Evolutionary conservation across 331 rosid species (phyloP).

Genomic region (Arachis monticola): DNA sequence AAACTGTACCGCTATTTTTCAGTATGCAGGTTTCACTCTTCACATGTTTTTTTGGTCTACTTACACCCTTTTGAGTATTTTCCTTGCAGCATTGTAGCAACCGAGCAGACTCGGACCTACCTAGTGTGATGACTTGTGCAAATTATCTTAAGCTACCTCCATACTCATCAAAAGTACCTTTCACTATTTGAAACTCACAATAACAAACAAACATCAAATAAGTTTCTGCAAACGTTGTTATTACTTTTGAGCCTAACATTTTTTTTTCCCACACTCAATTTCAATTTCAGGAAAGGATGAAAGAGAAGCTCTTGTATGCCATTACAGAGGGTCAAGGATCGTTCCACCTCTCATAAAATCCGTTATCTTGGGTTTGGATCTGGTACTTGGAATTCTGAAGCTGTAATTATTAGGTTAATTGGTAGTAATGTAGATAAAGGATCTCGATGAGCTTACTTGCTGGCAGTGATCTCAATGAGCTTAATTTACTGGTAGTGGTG

Average conservation of each 20-base stretch:
- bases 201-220: neutral
- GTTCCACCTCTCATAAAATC: slow-evolving; percentile 87
- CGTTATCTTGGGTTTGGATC: slow-evolving; percentile 23
- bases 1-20: neutral
- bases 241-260: slow-evolving; percentile 3
- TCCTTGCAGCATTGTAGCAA: slow-evolving; percentile 71
- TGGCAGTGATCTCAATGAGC: neutral
- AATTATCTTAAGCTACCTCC: slow-evolving; percentile 98
- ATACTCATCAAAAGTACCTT: slow-evolving; percentile 79
- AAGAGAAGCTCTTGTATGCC: slow-evolving; percentile 89
- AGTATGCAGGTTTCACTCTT: neutral
- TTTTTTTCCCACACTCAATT: neutral
- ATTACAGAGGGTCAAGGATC: slow-evolving; percentile 97
- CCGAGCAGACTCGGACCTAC: slow-evolving; percentile 77
- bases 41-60: slow-evolving; percentile 19
- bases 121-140: slow-evolving; percentile 99
- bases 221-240: neutral
- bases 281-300: slow-evolving; percentile 83
- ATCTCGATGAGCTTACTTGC: slow-evolving; percentile 14
- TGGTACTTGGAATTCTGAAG: slow-evolving; percentile 50
- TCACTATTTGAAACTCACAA: slow-evolving; percentile 23
- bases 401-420: slow-evolving; percentile 73
- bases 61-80: slow-evolving; percentile 10
- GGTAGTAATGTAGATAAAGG: slow-evolving; percentile 57
- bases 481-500: neutral